Evolutionary conservation across 345 rosid species (phyloP).

Genomic region (Citrus maxima): DNA sequence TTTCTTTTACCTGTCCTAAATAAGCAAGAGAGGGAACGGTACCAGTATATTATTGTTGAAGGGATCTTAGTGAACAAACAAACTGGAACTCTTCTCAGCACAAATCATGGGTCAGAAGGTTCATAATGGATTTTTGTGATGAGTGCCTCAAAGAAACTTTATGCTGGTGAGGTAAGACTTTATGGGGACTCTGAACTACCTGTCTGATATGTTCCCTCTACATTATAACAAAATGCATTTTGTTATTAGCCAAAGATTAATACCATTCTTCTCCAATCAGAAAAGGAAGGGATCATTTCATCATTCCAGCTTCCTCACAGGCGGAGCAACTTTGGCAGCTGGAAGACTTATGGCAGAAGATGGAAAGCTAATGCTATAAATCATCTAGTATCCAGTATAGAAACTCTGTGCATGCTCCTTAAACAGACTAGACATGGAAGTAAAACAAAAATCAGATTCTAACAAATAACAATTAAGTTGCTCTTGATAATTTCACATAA

Average conservation of each 20-base stretch:
- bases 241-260: neutral
- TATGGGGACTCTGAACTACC: neutral
- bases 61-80: constrained; percentile 31
- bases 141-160: constrained; percentile 31
- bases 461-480: neutral
- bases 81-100: constrained; percentile 25
- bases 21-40: constrained; percentile 35
- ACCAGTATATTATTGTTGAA: constrained; percentile 19
- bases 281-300: constrained; percentile 58
- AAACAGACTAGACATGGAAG: neutral
- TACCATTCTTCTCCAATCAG: constrained; percentile 25
- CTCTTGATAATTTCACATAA: neutral
- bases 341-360: constrained; percentile 45
- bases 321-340: constrained; percentile 49
- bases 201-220: neutral
- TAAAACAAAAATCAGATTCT: neutral
- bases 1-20: constrained; percentile 1
- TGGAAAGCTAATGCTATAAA: constrained; percentile 42
- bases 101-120: constrained; percentile 17
- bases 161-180: constrained; percentile 34
- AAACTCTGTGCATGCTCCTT: neutral
- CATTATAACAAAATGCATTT: neutral
- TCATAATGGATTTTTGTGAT: constrained; percentile 38
- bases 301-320: constrained; percentile 61
- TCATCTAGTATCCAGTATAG: neutral